Base-by-base conservation (phyloP, 208 protist species). In the Trichomonas vaginalis region DNA sequence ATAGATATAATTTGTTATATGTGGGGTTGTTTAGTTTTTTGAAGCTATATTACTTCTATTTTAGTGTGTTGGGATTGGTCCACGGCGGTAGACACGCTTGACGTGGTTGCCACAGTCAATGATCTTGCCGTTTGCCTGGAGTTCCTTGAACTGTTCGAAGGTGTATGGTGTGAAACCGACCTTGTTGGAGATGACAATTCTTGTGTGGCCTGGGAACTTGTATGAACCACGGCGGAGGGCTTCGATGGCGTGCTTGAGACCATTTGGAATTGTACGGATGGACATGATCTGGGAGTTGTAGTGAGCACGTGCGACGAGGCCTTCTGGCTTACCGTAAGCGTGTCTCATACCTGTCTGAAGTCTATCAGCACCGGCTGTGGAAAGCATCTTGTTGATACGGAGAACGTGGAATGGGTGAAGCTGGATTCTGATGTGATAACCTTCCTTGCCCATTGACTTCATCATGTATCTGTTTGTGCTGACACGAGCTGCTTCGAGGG, bases 401-500 rank as follows among this genome's bases (percentile, higher is more conserved):
- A n/a, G n/a, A n/a, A n/a, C n/a, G n/a, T n/a, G 99, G 98, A 98
- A 99, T 90, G 99, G 99, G 97, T 99, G 99, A 96, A 98, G 98
- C 96, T 99, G 98, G 95, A 99, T 98, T 96, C 99, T 98, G 96
- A 99, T 97, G 98, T 99, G 99, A 98, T 99, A 99, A 79, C 99
- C 99, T n/a, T n/a, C n/a, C 98, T 99, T 99, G 97, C 99, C 99
- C 95, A 96, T 45, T 39, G 97, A 97, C 97, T 99, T 99, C 96
- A 98, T 96, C 97, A 99, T 99, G 98, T 99, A 99, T 97, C 99
- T 99, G 99, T 99, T 99, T 97, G 97, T 97, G 96, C 98, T 98
- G 97, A 99, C 99, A 98, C 99, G 99, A 96, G 98, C 98, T 83
- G 99, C 99, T 97, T 99, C 99, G 62, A 99, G 98, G 95, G 99